phyloP scores from a whole-genome alignment of 2,329 filamentous ascomycete genomes.

The Claviceps africana region DNA sequence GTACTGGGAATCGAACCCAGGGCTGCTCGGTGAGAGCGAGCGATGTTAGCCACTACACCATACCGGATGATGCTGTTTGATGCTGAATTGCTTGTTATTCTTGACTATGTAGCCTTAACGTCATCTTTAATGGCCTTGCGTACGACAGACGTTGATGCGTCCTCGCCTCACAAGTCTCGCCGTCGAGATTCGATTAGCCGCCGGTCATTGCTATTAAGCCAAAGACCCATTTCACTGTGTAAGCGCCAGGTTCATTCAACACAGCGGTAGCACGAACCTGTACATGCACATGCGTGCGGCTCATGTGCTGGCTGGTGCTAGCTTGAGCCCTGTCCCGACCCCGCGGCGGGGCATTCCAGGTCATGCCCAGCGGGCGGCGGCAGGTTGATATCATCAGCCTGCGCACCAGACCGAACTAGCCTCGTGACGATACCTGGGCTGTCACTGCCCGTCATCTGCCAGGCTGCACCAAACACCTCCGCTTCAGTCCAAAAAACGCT shows the following conservation, averaged over 20 bases:
- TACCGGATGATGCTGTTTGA: constrained; percentile 13
- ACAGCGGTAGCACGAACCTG: too few relatives aligned
- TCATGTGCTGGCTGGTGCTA: neutral
- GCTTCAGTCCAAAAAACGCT: neutral
- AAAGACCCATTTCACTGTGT: too few relatives aligned
- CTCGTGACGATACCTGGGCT: constrained; percentile 9
- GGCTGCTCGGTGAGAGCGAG: constrained; percentile 24
- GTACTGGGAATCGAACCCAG: constrained; percentile 23
- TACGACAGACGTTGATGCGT: too few relatives aligned
- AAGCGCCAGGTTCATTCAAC: neutral
- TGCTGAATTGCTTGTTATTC: too few relatives aligned
- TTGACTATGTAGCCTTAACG: too few relatives aligned
- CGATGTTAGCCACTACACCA: constrained; percentile 25
- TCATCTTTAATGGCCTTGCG: too few relatives aligned
- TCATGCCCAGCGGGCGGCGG: neutral
- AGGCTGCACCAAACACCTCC: neutral
- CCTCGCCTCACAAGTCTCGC: too few relatives aligned
- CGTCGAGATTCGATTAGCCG: too few relatives aligned
- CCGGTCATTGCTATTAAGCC: too few relatives aligned
- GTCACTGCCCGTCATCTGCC: constrained; percentile 12
- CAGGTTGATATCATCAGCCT: constrained; percentile 8
- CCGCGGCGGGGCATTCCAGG: constrained; percentile 12
- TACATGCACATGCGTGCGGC: neutral
- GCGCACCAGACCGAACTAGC: constrained; percentile 2
- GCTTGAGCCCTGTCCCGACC: constrained; percentile 4